Evolutionary conservation across 352 stramenopile species (phyloP), one percentile per base, ranked within the genome.

Genomic region (Phytopythium chamaehyphon): DNA sequence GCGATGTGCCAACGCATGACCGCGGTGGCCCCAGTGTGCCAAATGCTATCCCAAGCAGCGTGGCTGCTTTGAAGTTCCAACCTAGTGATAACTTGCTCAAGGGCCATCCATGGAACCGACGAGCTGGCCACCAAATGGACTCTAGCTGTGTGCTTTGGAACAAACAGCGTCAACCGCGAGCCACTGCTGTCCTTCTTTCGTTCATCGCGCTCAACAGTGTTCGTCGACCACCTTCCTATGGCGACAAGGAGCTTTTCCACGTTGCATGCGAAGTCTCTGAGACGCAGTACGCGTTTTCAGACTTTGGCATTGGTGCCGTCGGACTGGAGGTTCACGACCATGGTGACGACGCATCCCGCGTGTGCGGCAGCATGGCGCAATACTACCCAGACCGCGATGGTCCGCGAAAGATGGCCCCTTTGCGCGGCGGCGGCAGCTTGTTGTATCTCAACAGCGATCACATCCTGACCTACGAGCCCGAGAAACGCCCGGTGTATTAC

Each of bases 201-300:
- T 90, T 90, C 50, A 53, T 73, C 8, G 64, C 76, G 3, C 45
- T 66, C 12, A 81, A 83, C 48, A 54, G 48, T 21, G 55, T 77
- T n/a, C 37, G 47, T 0, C 38, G 61, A 4, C 73, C 73, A 16
- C 69, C 69, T 8, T 84, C 70, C 21, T 88, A 88, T 45, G 74
- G 78, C 3, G 81, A 90, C 47, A 92, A 92, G 52, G 78, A 92
- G 44, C 59, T 88, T n/a, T 92, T 86, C 54, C 88, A 88, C 52
- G 40, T 88, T 11, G 78, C 81, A 0, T 79, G 59, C 36, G 81
- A 92, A 39, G 57, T 92, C 2, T 75, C 81, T 0, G 78, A 92
- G 54, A 82, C 78, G 6, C 55, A 78, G 54, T 91, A 87, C 51
- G 52, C 63, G 3, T 87, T 91, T 48, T 88, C 78, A 0, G 67